Base-by-base conservation (phyloP, 257 asterid species). In the Capsicum pubescens region DNA sequence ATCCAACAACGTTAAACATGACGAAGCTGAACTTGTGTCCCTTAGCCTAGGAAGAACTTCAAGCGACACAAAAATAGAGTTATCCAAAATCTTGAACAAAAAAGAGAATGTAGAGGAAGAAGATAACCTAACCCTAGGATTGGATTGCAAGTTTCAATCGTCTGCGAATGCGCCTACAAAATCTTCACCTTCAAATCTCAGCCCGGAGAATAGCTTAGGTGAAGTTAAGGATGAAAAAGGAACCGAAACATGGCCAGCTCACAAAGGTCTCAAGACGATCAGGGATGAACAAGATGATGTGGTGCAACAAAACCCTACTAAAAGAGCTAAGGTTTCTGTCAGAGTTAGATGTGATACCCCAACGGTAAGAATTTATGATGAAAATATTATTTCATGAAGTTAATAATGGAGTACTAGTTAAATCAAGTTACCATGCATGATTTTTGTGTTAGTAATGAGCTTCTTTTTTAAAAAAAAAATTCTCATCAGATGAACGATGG, bases 321-420 rank as follows among this genome's bases (percentile, higher is more conserved):
- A 96, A 84, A 88, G 96, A 88, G 98, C 98, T 84, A 94, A 96
- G 97, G 99, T 96, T 90, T 96, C 99, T 35, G 94, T 96, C 44
- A 90, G 98, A 83, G 95, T 92, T 14, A 87, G 98, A 90, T 96
- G 99, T 66, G 98, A 96, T 82, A 91, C 97, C 21, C 98, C 98
- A 70, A 94, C 98, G 68, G 99, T 96, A 81, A 86, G 90, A 26
- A 26, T 26, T 26, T 26, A 26, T 26, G 32, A 26, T 26, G 32
- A 26, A 26, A 26, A 26, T 26, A 26, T 26, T 26, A 26, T 26
- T 26, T 36, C 1, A 44, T 26, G 6, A 42, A 8, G 46, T 8
- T 14, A 5, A 6, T 52, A 2, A 59, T 66, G 1, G 21, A 36
- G 7, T n/a, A 55, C 6, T 44, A 11, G 61, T 68, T 35, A 70